Evolutionary conservation across 2,329 filamentous ascomycete species (phyloP), one percentile per base, ranked within the genome.

Genomic region (Epicoccum sorghinum): DNA sequence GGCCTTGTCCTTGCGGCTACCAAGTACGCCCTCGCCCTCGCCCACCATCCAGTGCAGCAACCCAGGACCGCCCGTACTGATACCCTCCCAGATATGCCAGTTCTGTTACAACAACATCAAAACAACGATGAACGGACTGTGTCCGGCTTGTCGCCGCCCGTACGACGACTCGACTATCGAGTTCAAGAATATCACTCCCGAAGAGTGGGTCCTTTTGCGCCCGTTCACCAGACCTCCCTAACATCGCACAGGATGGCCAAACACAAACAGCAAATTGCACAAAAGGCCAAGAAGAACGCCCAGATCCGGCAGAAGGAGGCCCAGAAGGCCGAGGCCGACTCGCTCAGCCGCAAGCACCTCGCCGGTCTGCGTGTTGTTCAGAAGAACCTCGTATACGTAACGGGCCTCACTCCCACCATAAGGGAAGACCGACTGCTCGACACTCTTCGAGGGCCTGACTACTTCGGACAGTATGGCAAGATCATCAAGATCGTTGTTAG

Each of bases 51-150:
- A 13, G 13, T n/a, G 13, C 32, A 33, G 32, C 32, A 5, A 33
- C 10, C 32, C 7, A 7, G 13, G 32, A 40, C 40, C 46, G 57
- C 58, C 40, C 40, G 43, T 59, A 47, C 72, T 74, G 61, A 74
- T 59, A 13, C 49, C 14, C 39, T 38, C 37, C 59, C 54, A 71
- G 93, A 93, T 99, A 75, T 99, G 95, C 78, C 96, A 99, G 81
- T 99, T 99, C 78, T 99, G 95, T 79, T 99, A 93, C 81, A 97
- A 99, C 79, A 99, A 98, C 75, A 96, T 99, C 75, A 96, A 96
- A 79, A 96, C 90, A 67, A 97, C 97, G 68, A 92, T 96, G 84
- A 98, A 97, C 73, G 93, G 93, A 32, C 84, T 97, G 53, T 99
- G 95, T 76, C 95, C 95, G n/a, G 96, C 96, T 64, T 99, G 95